Evolutionary conservation across 345 rosid genomes (phyloP), one percentile per base, ranked within the genome.

Genomic region (Raphanus sativus): DNA sequence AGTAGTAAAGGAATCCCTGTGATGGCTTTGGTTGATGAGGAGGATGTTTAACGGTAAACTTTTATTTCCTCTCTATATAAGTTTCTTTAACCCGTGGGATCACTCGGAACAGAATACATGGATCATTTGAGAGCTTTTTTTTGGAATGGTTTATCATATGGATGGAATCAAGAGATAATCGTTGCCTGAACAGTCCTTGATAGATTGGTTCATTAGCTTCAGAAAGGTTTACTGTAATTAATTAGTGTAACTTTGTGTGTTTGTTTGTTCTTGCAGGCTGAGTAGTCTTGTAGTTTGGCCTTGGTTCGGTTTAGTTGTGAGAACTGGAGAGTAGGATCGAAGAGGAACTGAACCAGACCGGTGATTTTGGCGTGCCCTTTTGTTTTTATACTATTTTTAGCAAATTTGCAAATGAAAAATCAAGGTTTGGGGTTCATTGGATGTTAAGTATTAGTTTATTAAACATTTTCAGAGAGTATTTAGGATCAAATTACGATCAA

Each of bases 1-100:
- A 85, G 86, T 4, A 76, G 81, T 78, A 90, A 92, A 82, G 98
- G 97, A 56, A 76, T 90, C 77, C 94, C 98, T 7, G 85, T 89
- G 12, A 66, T 91, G 94, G 83, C 90, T 64, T 80, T 87, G 82
- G 86, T 83, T 63, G 80, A 87, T 36, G 84, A 85, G 21, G 82
- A 79, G 50, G 62, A 63, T 2, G 62, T 62, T 15, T 74, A 55
- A 26, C 40, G 81, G 67, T 64, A 55, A 69, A 55, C 25, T 24
- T 25, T 17, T 33, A 36, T 68, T 67, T 60, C 29, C 59, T 4
- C 58, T 59, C 2, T 59, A 33, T 21, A 0, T 4, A 56, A 63
- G 29, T 34, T 15, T 76, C 16, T 5, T 28, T 0, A 17, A 26
- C 56, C 32, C 32, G 24, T 62, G 65, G 38, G 36, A 75, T 45